phyloP scores from a whole-genome alignment of 2,329 filamentous ascomycete species.

The Sarocladium kiliense region DNA sequence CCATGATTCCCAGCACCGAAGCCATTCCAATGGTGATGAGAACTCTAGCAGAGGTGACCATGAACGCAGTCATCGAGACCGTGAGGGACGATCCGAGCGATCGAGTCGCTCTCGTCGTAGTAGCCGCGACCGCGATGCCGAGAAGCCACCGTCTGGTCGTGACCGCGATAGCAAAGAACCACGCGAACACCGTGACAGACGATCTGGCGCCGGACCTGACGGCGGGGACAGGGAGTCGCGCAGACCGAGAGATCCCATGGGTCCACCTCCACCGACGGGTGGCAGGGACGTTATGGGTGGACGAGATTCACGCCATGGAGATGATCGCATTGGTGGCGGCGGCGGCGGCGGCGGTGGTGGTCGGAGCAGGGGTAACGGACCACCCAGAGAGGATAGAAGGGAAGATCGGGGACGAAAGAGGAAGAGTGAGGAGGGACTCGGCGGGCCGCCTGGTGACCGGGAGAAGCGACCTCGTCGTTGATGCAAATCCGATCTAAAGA shows the following conservation, averaged over 20 bases:
- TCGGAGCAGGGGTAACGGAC: constrained; percentile 23
- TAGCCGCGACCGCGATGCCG: constrained; percentile 47
- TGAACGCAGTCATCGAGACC: constrained; percentile 37
- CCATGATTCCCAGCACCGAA: constrained; percentile 29
- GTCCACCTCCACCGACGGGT: constrained; percentile 21
- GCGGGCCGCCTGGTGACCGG: constrained; percentile 33
- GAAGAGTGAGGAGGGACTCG: constrained; percentile 44
- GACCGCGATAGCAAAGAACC: constrained; percentile 42
- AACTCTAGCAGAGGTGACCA: constrained; percentile 29
- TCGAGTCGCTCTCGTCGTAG: constrained; percentile 39
- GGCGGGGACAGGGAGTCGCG: constrained; percentile 24
- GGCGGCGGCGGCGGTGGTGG: constrained; percentile 24
- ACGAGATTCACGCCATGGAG: constrained; percentile 27
- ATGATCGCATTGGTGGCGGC: constrained; percentile 19
- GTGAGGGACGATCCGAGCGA: constrained; percentile 32
- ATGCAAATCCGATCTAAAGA: no score
- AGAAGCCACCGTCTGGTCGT: constrained; percentile 42
- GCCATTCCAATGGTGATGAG: constrained; percentile 25
- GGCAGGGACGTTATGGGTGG: constrained; percentile 25
- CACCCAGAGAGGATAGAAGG: constrained; percentile 26
- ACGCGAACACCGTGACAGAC: constrained; percentile 39
- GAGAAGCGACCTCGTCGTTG: constrained; percentile 52
- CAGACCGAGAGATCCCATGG: constrained; percentile 24
- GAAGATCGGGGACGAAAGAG: constrained; percentile 33
- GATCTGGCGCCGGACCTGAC: constrained; percentile 27